Evolutionary conservation across 2,329 filamentous ascomycete genomes (phyloP).

Genomic region (Aspergillus clavatus): DNA sequence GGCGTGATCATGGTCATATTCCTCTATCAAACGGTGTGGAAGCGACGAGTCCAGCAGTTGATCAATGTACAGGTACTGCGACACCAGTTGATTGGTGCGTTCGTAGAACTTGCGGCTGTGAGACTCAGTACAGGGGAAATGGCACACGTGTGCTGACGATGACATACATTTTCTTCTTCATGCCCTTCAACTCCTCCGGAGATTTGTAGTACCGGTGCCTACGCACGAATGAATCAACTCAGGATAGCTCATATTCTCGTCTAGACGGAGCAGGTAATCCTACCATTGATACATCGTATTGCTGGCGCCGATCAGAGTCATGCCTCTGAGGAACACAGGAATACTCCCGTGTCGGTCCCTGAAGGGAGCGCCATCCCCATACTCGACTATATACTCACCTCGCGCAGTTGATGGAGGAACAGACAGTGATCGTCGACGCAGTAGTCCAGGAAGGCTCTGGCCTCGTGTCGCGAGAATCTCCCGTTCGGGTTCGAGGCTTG

Average conservation of each 20-base stretch:
- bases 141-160: not conserved
- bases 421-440: slow-evolving; percentile 26
- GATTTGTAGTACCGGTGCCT: slow-evolving; percentile 78
- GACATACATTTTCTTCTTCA: slow-evolving; percentile 65
- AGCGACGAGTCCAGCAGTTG: slow-evolving; percentile 82
- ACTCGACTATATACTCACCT: slow-evolving; percentile 9
- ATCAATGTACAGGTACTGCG: slow-evolving; percentile 92
- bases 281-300: slow-evolving; percentile 80
- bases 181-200: slow-evolving; percentile 64
- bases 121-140: not conserved
- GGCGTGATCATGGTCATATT: slow-evolving; percentile 60
- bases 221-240: not conserved
- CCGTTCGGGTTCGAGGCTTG: slow-evolving; percentile 32
- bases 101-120: slow-evolving; percentile 75
- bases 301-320: slow-evolving; percentile 70
- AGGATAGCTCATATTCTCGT: not conserved
- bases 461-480: slow-evolving; percentile 37
- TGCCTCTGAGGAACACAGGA: not conserved
- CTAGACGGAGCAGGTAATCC: slow-evolving; percentile 3
- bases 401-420: slow-evolving; percentile 14
- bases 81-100: slow-evolving; percentile 79
- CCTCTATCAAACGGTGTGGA: slow-evolving; percentile 86
- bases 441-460: slow-evolving; percentile 32
- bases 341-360: slow-evolving; percentile 6
- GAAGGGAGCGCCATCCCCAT: slow-evolving; percentile 29